Base-by-base conservation (phyloP, 805 yeast genomes). In the Candida orba region DNA sequence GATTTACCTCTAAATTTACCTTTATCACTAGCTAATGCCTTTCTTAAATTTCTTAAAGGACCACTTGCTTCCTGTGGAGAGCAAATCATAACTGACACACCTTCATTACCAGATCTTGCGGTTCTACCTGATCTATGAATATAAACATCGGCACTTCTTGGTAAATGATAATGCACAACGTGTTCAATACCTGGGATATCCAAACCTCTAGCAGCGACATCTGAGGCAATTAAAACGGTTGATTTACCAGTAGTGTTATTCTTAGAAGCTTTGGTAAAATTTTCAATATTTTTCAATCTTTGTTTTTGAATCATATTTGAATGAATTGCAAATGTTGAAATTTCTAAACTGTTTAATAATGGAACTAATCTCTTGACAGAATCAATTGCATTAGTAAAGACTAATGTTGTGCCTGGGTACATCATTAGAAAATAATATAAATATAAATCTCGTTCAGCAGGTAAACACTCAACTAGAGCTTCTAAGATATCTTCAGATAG, bases 41-140 rank as follows among this genome's bases (percentile, higher is more conserved):
- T 78, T 53, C 91, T 71, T 43, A 91, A 72, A 63, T 85, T 87
- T 56, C 78, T 73, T 49, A 90, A 69, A 0, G 98, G 90, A 0
- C 96, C 96, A 44, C 88, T 73, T 0, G 95, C 88, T 59, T 93
- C 99, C 47, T 85, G 89, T 14, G 97, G 96, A 5, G 95, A 85
- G 57, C 96, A 88, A 42, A 93, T 69, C 77, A 89, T 80, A 40
- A 93, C 82, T 3, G 96, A 84, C n/a, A 93, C 96, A 71, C 99
- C 99, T 59, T 86, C 91, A 31, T 63, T 63, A 1, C 91, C 93
- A 2, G 95, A 97, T 71, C 99, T 83, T 0, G 95, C 98, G n/a
- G 99, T 93, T 75, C 99, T 81, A 48, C 99, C 99, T 2, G 96
- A 86, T 62, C 99, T 76, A 65, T 93, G 99, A 53, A 93, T 81